phyloP scores from a whole-genome alignment of 306 rosid genomes.

The Prunus persica region Prunus_persica_NCBIv2 NC_034013.1:15418501-15419000 shows the following conservation, averaged over 20 bases:
- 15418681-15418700: slow-evolving; percentile 40
- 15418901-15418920: slow-evolving; percentile 40
- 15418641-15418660: background rate
- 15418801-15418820: slow-evolving; percentile 46
- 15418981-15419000: slow-evolving; percentile 55
- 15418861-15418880: slow-evolving; percentile 58
- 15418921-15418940: background rate
- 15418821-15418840: slow-evolving; percentile 37
- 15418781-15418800: slow-evolving; percentile 60
- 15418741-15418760: slow-evolving; percentile 46
- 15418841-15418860: slow-evolving; percentile 28
- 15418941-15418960: slow-evolving; percentile 22
- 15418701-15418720: slow-evolving; percentile 41
- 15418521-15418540: slow-evolving; percentile 30
- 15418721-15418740: slow-evolving; percentile 61
- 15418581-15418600: background rate
- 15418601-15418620: background rate
- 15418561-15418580: slow-evolving; percentile 42
- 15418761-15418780: slow-evolving; percentile 46
- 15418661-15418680: background rate
- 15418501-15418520: slow-evolving; percentile 38
- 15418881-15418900: slow-evolving; percentile 46
- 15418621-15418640: background rate
- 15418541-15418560: slow-evolving; percentile 43
- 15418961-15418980: slow-evolving; percentile 57